A percentile compares a stretch with the other conserved stretches of the same genome.
phyloP scores from a whole-genome alignment of 2,329 filamentous ascomycete species.

The Aspergillus niger region DNA sequence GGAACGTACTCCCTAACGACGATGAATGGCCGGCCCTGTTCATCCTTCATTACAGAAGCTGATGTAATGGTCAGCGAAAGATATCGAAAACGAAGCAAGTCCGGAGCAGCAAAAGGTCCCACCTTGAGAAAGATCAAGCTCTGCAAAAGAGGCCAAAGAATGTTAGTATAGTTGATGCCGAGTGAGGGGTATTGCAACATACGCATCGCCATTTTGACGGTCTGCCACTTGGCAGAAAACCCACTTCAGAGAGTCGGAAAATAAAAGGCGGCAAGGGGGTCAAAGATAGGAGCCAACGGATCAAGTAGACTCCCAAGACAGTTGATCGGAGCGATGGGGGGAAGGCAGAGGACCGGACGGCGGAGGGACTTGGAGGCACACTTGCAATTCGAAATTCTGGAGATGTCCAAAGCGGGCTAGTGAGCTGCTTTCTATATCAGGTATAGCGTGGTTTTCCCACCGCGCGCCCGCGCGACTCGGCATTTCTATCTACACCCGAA shows the following conservation, averaged over 20 bases:
- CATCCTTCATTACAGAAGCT: conserved; percentile 88
- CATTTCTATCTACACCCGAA: conserved; percentile 12
- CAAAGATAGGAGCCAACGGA: conserved; percentile 11
- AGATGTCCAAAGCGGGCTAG: conserved; percentile 38
- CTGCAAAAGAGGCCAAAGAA: conserved; percentile 29
- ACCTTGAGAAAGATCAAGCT: conserved; percentile 54
- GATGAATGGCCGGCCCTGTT: conserved; percentile 95
- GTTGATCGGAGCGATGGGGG: conserved; percentile 23
- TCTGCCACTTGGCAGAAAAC: conserved; percentile 36
- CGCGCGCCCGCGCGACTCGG: conserved; percentile 33
- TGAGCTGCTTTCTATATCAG: conserved; percentile 41
- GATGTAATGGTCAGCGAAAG: conserved; percentile 26
- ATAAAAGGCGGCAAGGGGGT: conserved; percentile 5
- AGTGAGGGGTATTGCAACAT: conserved; percentile 44
- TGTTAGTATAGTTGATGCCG: conserved; percentile 27
- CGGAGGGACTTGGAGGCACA: conserved; percentile 5
- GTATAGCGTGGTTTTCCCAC: conserved; percentile 36
- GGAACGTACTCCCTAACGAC: conserved; percentile 88
- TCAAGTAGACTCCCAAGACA: conserved; percentile 13
- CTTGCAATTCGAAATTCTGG: conserved; percentile 35
- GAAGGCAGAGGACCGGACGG: conserved; percentile 21
- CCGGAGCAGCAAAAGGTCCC: neutral
- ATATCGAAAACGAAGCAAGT: conserved; percentile 1
- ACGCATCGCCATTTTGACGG: conserved; percentile 53
- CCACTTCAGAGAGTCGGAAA: conserved; percentile 16